Evolutionary conservation across 108 stramenopile genomes (phyloP), one percentile per base, ranked within the genome.

Genomic region (Skeletonema tropicum): DNA sequence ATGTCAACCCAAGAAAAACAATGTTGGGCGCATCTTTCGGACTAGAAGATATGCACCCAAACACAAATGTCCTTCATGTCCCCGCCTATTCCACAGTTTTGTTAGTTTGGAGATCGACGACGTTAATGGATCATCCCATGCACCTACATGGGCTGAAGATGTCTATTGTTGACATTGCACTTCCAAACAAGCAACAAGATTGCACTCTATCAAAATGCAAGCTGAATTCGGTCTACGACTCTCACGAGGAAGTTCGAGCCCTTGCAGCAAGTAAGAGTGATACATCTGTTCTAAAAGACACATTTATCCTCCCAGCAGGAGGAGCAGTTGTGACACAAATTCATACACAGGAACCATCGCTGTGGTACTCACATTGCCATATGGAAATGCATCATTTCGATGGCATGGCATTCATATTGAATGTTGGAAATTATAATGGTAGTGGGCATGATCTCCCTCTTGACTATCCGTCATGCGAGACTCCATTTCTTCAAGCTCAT

Each of bases 51-150:
- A 25, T 71, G 21, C 60, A 61, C 21, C 41, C 59, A 6, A 71
- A 71, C 13, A 42, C 61, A 39, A 38, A 60, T 23, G 25, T 71
- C 5, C 63, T 73, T 15, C 62, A 52, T 52, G 46, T 73, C 15
- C 45, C 48, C 23, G 36, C 48, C 30, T 29, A 42, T 63, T 61
- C 70, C 13, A 41, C 35, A 14, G 61, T 63, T 14, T 14, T 63
- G 19, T 23, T 63, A 25, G 26, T 73, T 17, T 63, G 72, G 72
- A 73, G 72, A 30, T 65, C 31, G 26, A 73, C 31, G 19, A 55
- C 72, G 2, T 49, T 42, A 15, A 73, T 73, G 72, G 72, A 73
- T 64, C 72, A 73, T 33, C 72, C 72, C 5, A 64, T 73, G 11
- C 72, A 73, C 30, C 49, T 73, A n/a, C 72, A 73, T 29, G 62